Evolutionary conservation across 495 filamentous ascomycete genomes (phyloP).

Genomic region (Xylaria bambusicola): DNA sequence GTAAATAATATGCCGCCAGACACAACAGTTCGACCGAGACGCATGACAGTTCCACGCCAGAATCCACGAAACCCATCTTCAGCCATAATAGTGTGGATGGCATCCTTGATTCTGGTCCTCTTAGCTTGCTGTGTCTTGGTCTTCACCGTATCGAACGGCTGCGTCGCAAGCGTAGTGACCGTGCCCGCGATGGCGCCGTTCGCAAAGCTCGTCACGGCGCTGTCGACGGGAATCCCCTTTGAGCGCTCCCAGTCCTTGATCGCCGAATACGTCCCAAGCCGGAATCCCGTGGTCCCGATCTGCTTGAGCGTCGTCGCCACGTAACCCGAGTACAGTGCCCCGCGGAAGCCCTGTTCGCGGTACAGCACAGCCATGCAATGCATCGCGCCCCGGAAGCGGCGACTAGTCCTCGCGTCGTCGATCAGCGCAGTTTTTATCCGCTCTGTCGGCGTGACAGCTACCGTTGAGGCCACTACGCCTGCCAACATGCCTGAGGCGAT

Average conservation of each 20-base stretch:
- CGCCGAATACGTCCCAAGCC: constrained; percentile 69
- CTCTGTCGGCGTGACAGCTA: constrained; percentile 66
- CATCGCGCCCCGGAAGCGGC: constrained; percentile 50
- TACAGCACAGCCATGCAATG: constrained; percentile 55
- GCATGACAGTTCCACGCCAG: constrained; percentile 70
- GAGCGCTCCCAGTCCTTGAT: constrained; percentile 60
- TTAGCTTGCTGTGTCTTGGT: constrained; percentile 61
- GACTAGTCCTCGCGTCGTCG: constrained; percentile 59
- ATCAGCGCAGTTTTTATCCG: constrained; percentile 71
- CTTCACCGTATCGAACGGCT: constrained; percentile 71
- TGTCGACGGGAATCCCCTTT: constrained; percentile 42
- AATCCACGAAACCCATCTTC: constrained; percentile 62
- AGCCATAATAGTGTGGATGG: constrained; percentile 49
- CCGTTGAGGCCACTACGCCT: constrained; percentile 59
- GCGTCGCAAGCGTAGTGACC: constrained; percentile 62
- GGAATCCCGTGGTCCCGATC: constrained; percentile 61
- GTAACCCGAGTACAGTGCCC: constrained; percentile 63
- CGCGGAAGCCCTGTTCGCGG: constrained; percentile 47
- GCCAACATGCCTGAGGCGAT: constrained; percentile 64
- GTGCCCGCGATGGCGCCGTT: constrained; percentile 63
- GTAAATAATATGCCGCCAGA: constrained; percentile 68
- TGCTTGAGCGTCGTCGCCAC: constrained; percentile 68
- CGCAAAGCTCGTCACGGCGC: constrained; percentile 48
- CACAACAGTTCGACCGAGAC: constrained; percentile 62
- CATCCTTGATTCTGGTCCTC: constrained; percentile 55